Evolutionary conservation across 495 filamentous ascomycete species (phyloP).

Genomic region (Chaetomium cochliodes): DNA sequence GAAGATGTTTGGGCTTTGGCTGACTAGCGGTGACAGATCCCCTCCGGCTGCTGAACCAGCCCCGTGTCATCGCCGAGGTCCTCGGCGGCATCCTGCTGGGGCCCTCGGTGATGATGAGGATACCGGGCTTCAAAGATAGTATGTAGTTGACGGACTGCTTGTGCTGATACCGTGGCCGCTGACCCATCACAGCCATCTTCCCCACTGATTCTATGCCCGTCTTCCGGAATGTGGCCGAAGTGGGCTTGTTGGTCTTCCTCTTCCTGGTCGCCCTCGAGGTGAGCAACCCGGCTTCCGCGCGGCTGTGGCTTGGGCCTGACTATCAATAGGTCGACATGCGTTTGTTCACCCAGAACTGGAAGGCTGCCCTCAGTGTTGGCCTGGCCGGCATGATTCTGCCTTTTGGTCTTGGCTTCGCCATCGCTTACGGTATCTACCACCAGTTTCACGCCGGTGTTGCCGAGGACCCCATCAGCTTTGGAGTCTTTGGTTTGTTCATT

Average conservation of each 20-base stretch:
- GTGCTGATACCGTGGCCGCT: neutral
- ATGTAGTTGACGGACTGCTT: constrained; percentile 52
- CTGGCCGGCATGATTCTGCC: constrained; percentile 84
- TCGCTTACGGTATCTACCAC: constrained; percentile 84
- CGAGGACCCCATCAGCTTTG: constrained; percentile 59
- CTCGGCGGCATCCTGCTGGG: constrained; percentile 90
- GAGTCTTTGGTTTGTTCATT: constrained; percentile 86
- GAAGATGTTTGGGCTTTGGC: neutral
- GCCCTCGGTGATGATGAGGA: constrained; percentile 79
- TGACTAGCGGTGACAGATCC: constrained; percentile 46
- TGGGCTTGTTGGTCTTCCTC: constrained; percentile 86
- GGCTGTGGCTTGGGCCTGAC: neutral
- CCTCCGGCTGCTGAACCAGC: constrained; percentile 82
- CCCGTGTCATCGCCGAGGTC: constrained; percentile 93
- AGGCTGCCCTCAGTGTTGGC: constrained; percentile 76
- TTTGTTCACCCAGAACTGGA: constrained; percentile 85
- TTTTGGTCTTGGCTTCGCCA: constrained; percentile 64
- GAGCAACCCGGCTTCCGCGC: neutral
- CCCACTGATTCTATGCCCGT: constrained; percentile 69
- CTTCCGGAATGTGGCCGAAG: constrained; percentile 79
- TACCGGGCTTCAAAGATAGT: constrained; percentile 72
- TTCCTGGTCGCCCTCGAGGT: constrained; percentile 87
- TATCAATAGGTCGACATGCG: constrained; percentile 66
- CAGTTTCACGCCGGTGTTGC: constrained; percentile 67
- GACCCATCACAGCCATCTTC: constrained; percentile 62